Base-by-base conservation (phyloP, 306 rosid genomes). In the Quercus wislizeni region DNA sequence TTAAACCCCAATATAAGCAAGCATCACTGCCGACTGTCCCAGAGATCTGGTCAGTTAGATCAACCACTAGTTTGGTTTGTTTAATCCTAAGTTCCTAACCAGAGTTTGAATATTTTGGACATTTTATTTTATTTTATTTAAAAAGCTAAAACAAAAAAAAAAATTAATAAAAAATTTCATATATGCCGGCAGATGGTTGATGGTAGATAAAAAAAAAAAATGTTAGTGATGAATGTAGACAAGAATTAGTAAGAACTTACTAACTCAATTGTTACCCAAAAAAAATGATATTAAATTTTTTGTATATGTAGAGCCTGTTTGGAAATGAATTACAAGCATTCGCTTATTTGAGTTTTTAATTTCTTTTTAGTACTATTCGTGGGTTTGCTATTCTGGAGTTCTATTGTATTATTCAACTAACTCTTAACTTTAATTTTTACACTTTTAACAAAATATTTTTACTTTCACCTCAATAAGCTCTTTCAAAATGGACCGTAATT, bases 1-100 rank as follows among this genome's bases (percentile, higher is more conserved):
- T 49, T 49, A 49, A 82, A 86, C 88, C 79, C 76, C 83, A 71
- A 75, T 33, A 15, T 43, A 79, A 88, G 88, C 88, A 84, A 84
- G 71, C 80, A 80, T 74, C 78, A 56, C 41, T 27, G 14, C 73
- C n/a, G 5, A 38, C 3, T 8, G 71, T 59, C 11, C 46, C 46
- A 8, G 46, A 80, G 83, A 76, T 82, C 79, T 68, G 83, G 62
- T 27, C 75, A 78, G 75, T 43, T 46, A 54, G 64, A 51, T 76
- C 30, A 55, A 75, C 81, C 78, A 55, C 62, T 28, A 5, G 59
- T 21, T 10, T 31, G 52, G 69, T 85, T 27, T 20, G 67, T 41
- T 41, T 41, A 41, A 41, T 41, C 46, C 46, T 8, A 41, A 41
- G 46, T 3, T 54, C 25, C 31, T 61, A 76, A 71, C 80, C 61